Percentiles rank a stretch among this genome's conserved stretches.
These are phyloP conservation scores for Calonectria montana DNA, from an alignment of 2,329 filamentous ascomycete genomes.

Conservation along the genomic window DNA sequence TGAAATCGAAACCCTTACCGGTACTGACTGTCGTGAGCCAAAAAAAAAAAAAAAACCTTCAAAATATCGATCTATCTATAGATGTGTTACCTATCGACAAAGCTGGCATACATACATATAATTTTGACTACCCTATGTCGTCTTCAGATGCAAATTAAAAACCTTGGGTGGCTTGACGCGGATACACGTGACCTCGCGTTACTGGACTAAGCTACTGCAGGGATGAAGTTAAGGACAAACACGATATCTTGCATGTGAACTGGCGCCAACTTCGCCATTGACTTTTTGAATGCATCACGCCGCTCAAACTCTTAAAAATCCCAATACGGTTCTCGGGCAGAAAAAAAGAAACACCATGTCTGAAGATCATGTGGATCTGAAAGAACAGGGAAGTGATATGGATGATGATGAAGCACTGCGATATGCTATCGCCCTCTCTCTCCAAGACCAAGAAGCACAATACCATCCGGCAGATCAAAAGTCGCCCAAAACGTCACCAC, in stretches of 20 bases:
- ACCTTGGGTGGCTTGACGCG: conserved; percentile 22
- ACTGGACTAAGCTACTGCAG: conserved; percentile 25
- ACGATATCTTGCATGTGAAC: conserved; percentile 11
- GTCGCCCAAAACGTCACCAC: conserved; percentile 30
- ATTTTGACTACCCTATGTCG: neutral
- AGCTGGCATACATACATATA: neutral
- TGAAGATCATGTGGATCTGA: conserved; percentile 33
- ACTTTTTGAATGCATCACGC: conserved; percentile 11
- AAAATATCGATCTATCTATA: neutral
- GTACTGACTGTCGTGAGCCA: neutral
- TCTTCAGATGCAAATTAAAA: neutral
- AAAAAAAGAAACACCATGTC: conserved; percentile 34
- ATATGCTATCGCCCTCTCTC: conserved; percentile 69
- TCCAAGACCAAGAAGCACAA: conserved; percentile 48
- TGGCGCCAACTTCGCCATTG: conserved; percentile 9
- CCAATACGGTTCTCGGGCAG: conserved; percentile 6
- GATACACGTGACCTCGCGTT: conserved; percentile 44
- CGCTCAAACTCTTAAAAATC: conserved; percentile 13
- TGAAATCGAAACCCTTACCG: neutral
- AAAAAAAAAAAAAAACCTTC: neutral
- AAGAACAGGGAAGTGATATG: conserved; percentile 46
- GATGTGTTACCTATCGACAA: neutral
- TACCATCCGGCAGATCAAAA: conserved; percentile 25
- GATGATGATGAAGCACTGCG: conserved; percentile 71
- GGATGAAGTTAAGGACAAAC: conserved; percentile 27